Conservation (phyloP, 345 rosid species). For the Eucalyptus virginea region DNA sequence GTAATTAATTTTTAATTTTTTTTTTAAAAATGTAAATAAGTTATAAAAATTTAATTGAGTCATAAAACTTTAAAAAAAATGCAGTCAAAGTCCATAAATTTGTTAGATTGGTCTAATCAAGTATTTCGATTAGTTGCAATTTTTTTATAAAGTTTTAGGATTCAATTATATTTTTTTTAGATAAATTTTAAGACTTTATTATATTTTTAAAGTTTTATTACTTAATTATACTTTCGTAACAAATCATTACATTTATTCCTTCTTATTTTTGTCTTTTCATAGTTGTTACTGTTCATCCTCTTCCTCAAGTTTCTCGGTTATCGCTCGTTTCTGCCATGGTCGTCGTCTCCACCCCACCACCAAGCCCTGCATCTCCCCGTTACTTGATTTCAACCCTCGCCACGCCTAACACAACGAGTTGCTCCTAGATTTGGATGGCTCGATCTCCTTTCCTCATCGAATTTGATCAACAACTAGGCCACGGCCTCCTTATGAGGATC, state of each 20-base stretch:
- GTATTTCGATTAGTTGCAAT: rapidly evolving
- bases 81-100: background rate
- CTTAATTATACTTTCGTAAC: too few relatives aligned
- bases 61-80: too few relatives aligned
- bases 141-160: rapidly evolving
- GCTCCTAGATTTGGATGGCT: background rate
- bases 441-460: background rate
- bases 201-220: rapidly evolving
- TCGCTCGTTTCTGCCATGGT: background rate
- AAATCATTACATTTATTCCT: too few relatives aligned
- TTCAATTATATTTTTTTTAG: rapidly evolving
- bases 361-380: background rate
- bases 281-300: background rate
- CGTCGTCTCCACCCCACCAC: background rate
- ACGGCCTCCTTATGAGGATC: slow-evolving; percentile 1
- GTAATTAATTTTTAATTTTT: too few relatives aligned
- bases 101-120: too few relatives aligned
- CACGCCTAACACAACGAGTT: background rate
- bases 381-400: background rate
- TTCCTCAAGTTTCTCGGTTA: background rate
- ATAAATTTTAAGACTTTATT: too few relatives aligned
- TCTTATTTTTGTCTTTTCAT: rapidly evolving
- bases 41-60: rapidly evolving
- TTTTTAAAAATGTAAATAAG: too few relatives aligned
- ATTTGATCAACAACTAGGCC: slow-evolving; percentile 15